A percentile compares a stretch with the other conserved stretches of the same genome.
Conservation (phyloP, 257 asterid species). For the Solanum microdontum region DNA sequence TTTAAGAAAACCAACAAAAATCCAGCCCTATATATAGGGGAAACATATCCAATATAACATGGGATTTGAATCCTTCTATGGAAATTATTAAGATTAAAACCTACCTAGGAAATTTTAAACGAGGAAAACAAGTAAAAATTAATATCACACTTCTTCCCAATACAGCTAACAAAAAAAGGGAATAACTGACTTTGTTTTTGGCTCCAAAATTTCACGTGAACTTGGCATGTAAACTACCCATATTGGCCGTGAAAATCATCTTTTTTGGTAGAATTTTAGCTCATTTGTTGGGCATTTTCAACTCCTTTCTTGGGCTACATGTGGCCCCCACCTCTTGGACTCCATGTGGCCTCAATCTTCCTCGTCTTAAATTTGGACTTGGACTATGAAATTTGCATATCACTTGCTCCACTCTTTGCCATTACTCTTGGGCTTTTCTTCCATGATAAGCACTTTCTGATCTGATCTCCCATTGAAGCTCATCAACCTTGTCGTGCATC, state of each 20-base stretch:
- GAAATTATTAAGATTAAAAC: not conserved
- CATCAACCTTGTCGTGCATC: not conserved
- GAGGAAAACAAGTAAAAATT: not conserved
- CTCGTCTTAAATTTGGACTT: not conserved
- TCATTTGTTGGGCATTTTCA: not conserved
- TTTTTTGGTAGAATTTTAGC: not conserved
- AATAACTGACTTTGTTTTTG: not conserved
- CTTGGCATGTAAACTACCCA: not conserved
- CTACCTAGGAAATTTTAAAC: not conserved
- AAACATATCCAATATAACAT: not conserved
- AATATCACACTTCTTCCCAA: not conserved
- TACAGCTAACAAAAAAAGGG: not conserved
- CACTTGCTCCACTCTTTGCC: not conserved
- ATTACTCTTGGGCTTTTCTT: not conserved
- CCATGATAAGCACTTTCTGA: not conserved
- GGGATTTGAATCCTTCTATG: not conserved
- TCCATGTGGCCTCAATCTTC: not conserved
- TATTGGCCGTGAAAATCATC: not conserved
- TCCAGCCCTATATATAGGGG: not conserved
- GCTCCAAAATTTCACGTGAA: not conserved
- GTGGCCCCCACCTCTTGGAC: not conserved
- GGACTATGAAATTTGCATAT: not conserved
- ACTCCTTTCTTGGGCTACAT: not conserved
- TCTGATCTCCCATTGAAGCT: not conserved
- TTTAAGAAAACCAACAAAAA: not conserved